Base-by-base conservation (phyloP, 768 basidiomycete genomes). In the Boletus pseudo-olivaceus region DNA sequence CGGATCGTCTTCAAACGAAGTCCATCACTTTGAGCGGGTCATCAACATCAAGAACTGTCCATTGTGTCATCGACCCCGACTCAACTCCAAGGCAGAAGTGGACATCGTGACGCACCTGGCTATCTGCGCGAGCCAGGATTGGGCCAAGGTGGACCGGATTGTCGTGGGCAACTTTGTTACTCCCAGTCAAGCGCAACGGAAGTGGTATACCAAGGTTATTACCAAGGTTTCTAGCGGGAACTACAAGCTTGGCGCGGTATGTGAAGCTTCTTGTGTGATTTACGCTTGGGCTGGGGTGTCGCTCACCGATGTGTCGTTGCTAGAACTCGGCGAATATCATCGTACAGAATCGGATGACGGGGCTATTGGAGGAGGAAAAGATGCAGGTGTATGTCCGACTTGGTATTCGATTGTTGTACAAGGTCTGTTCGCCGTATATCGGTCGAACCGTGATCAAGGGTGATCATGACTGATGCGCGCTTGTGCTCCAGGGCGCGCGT, bases 31-130 rank as follows among this genome's bases (percentile, higher is more conserved):
- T 47, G 92, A 98, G 69, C 82, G 93, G 7, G 85, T 99, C 29
- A 95, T 98, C 76, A 98, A 98, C 67, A 84, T 99, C 61, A 90
- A 89, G 77, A 88, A 83, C 52, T 99, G 96, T 67, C 96, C 96
- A 0, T 69, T 99, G 41, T 99, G 96, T 66, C 94, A 93, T 67
- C 84, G 93, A 11, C 89, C 92, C 3, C 76, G 94, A 41, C 65
- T 98, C 62, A 89, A 82, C 70, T 81, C 83, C 49, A 93, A 93
- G 69, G 91, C 85, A 0, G 97, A 98, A 71, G 78, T 93, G 63
- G 95, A 97, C 67, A 97, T 98, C 63, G 78, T 99, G 49, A 98
- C 97, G 23, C 96, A 99, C 70, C 73, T 99, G n/a, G 97, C 94
- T 1, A 83, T 98, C 10, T 99, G 96, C 63, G 94, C 97, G 10